Evolutionary conservation across 1,284 basidiomycete species (phyloP).

Genomic region (Trichosporon faecale): DNA sequence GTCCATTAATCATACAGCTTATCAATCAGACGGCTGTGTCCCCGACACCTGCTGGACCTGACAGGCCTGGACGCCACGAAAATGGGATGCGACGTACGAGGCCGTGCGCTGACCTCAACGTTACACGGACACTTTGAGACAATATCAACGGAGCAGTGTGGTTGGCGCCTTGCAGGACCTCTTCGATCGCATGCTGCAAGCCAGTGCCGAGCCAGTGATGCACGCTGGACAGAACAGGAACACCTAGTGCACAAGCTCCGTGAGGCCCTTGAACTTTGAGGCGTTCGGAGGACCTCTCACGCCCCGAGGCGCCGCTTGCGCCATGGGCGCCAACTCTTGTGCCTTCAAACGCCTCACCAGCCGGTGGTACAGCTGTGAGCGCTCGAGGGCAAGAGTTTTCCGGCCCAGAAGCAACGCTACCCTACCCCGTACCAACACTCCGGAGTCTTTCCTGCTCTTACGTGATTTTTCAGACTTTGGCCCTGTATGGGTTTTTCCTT

Average conservation of each 20-base stretch:
- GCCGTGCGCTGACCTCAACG: neutral
- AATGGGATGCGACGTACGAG: neutral
- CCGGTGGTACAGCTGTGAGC: neutral
- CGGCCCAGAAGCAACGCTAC: neutral
- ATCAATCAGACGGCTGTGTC: neutral
- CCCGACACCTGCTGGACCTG: neutral
- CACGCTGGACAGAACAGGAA: neutral
- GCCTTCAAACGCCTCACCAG: neutral
- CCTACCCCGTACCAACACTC: neutral
- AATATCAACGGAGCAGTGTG: neutral
- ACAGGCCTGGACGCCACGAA: neutral
- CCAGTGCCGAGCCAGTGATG: neutral
- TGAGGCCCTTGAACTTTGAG: neutral
- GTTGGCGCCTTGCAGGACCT: neutral
- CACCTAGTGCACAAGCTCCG: neutral
- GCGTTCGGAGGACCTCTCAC: neutral
- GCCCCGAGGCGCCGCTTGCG: neutral
- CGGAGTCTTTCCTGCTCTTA: slow-evolving; percentile 2
- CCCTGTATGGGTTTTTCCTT: neutral
- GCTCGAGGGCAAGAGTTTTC: neutral
- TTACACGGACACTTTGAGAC: neutral
- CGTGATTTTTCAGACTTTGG: neutral
- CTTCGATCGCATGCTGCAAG: neutral
- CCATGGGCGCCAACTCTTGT: neutral
- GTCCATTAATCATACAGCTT: neutral